A percentile compares a stretch with the other conserved stretches of the same genome.
Conservation (phyloP, 805 yeast species). For the Cyberlindnera maritima region DNA sequence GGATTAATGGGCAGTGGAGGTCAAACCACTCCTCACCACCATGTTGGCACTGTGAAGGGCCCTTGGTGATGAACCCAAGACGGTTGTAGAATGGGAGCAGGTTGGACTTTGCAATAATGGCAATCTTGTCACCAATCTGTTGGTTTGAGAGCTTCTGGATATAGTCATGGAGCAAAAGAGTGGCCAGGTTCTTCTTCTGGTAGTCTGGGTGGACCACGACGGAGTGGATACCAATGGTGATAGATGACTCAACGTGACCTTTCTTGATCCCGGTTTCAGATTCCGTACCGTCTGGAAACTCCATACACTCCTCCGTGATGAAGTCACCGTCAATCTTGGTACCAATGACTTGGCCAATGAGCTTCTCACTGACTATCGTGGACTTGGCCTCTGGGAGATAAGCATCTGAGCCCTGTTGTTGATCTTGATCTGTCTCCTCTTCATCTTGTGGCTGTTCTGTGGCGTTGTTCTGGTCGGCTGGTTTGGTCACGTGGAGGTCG, state of each 20-base stretch:
- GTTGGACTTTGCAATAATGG: slow-evolving; percentile 67
- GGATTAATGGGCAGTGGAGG: slow-evolving; percentile 40
- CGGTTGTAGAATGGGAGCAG: slow-evolving; percentile 76
- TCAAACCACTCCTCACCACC: slow-evolving; percentile 66
- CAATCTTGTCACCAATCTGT: slow-evolving; percentile 75
- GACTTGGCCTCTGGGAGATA: slow-evolving; percentile 27
- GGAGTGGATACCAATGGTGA: slow-evolving; percentile 77
- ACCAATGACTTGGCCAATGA: slow-evolving; percentile 79
- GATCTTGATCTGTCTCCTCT: slow-evolving; percentile 29
- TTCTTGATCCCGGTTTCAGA: slow-evolving; percentile 17
- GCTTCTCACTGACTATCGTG: slow-evolving; percentile 52
- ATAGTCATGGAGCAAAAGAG: slow-evolving; percentile 81
- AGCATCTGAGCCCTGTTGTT: slow-evolving; percentile 29
- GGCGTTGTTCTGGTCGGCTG: slow-evolving; percentile 5
- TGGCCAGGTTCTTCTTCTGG: slow-evolving; percentile 80
- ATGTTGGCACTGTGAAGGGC: slow-evolving; percentile 55
- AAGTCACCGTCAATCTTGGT: slow-evolving; percentile 57
- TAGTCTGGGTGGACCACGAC: slow-evolving; percentile 73
- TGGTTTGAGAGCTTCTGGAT: slow-evolving; percentile 87
- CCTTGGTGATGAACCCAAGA: slow-evolving; percentile 74
- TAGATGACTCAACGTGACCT: slow-evolving; percentile 77
- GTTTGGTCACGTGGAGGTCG: slow-evolving; percentile 17
- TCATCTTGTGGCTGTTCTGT: slow-evolving; percentile 25
- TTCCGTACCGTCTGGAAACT: slow-evolving; percentile 41
- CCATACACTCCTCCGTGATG: slow-evolving; percentile 61